Conservation (phyloP, 805 yeast genomes). For the Suhomyces faveliae region DNA sequence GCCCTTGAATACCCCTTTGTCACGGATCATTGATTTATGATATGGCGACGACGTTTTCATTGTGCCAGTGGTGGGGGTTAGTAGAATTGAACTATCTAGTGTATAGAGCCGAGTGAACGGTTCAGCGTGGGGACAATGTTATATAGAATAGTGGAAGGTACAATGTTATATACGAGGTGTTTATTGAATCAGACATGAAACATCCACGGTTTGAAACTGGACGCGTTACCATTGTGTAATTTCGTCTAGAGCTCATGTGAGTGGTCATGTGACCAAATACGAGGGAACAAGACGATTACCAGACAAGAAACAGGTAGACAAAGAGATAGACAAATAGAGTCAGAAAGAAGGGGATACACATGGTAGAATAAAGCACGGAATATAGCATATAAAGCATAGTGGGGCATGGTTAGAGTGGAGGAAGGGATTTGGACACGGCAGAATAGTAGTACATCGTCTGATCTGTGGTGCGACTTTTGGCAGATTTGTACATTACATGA, state of each 20-base stretch:
- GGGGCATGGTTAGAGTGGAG: too few species aligned
- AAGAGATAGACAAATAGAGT: too few species aligned
- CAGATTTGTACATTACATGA: too few species aligned
- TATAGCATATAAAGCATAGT: too few species aligned
- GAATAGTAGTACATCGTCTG: too few species aligned
- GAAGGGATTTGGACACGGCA: too few species aligned
- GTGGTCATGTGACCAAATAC: not conserved
- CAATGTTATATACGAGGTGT: not conserved
- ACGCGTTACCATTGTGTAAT: not conserved
- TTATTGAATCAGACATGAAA: not conserved
- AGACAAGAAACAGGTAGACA: too few species aligned
- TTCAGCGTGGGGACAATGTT: not conserved
- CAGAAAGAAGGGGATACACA: too few species aligned
- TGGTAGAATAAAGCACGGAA: too few species aligned
- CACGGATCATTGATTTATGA: conserved; percentile 31
- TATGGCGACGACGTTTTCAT: conserved; percentile 16
- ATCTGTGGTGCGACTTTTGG: too few species aligned
- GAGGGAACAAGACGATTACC: not conserved
- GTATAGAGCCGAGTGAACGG: not conserved
- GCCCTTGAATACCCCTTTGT: conserved; percentile 35
- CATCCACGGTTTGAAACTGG: not conserved
- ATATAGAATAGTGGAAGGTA: too few species aligned
- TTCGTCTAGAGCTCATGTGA: not conserved
- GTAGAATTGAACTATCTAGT: not conserved
- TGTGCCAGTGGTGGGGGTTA: not conserved